These are phyloP conservation scores for Buxus sempervirens DNA, from an alignment of 164 flowering plant genomes.

Conservation along the genomic window DNA sequence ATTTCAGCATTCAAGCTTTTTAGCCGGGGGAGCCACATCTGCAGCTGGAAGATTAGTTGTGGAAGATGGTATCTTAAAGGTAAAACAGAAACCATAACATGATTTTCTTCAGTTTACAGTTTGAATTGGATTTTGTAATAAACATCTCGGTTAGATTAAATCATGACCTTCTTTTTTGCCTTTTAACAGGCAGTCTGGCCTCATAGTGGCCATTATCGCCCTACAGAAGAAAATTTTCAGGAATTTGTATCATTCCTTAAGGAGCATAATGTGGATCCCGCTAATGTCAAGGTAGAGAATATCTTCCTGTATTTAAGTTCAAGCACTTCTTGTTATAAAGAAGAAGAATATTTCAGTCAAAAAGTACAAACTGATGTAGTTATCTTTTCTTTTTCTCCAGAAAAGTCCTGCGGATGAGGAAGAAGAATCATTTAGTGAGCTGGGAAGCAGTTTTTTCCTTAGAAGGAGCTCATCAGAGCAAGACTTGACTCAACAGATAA, in stretches of 20 bases:
- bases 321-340: slow-evolving; percentile 2
- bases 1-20: slow-evolving; percentile 76
- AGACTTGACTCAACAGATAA: slow-evolving; percentile 28
- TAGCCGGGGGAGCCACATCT: slow-evolving; percentile 71
- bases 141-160: no score
- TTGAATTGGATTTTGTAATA: background rate
- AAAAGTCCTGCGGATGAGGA: no score
- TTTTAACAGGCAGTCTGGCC: slow-evolving; percentile 68
- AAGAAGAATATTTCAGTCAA: background rate
- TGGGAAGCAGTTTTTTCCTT: slow-evolving; percentile 27
- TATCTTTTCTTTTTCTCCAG: no score
- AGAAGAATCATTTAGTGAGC: slow-evolving; percentile 20
- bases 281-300: slow-evolving; percentile 50
- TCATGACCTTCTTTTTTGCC: background rate
- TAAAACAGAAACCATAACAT: slow-evolving; percentile 12
- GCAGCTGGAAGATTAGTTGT: slow-evolving; percentile 70
- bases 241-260: slow-evolving; percentile 56
- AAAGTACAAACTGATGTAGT: no score
- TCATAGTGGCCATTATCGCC: slow-evolving; percentile 77
- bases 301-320: background rate
- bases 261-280: slow-evolving; percentile 57
- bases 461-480: slow-evolving; percentile 46
- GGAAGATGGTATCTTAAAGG: slow-evolving; percentile 58
- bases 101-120: background rate
- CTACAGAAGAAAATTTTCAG: slow-evolving; percentile 65